Base-by-base conservation (phyloP, 768 basidiomycete species). In the Gymnopilus junonius region DNA sequence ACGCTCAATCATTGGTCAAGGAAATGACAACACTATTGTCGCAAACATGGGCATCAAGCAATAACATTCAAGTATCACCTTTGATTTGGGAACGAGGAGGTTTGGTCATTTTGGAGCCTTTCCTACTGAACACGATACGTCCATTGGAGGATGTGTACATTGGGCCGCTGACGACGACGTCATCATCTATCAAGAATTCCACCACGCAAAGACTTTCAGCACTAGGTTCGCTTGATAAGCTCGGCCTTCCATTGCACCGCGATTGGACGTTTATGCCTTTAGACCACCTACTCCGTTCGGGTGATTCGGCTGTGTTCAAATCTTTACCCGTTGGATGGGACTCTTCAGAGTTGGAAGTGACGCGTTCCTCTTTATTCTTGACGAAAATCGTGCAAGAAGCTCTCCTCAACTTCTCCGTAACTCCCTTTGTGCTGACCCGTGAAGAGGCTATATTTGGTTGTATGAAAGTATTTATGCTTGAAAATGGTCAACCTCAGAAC, bases 391-490 rank as follows among this genome's bases (percentile, higher is more conserved):
- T 80, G 10, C 82, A 83, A 31, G 79, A 84, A 46, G 73, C 84
- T 5, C 69, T 89, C 32, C 65, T 70, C 15, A 71, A 70, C 10
- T 82, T 82, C 68, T 78, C 80, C 1, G 75, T 87, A 35, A 64
- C 58, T 1, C 63, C 69, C 23, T 83, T 85, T 61, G 73, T 79
- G 8, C 72, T 88, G 70, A 79, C 75, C n/a, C 79, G 84, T 45
- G 85, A 87, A 55, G 86, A 90, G 65, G 76, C 83, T 1, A 79
- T 91, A 4, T 90, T 95, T 67, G 85, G 83, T 20, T 91, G 94
- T 65, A 96, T 97, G 93, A 93, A 93, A 66, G 87, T 97, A 15
- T 95, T 94, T 76, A 96, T 97, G 95, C 86, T 99, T 29, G 96
- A 99, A 73, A 93, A 97, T 71, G 93, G 86, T 1, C 89, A 93